Conservation (phyloP, 2,329 filamentous ascomycete genomes). For the Knufia petricola region DNA sequence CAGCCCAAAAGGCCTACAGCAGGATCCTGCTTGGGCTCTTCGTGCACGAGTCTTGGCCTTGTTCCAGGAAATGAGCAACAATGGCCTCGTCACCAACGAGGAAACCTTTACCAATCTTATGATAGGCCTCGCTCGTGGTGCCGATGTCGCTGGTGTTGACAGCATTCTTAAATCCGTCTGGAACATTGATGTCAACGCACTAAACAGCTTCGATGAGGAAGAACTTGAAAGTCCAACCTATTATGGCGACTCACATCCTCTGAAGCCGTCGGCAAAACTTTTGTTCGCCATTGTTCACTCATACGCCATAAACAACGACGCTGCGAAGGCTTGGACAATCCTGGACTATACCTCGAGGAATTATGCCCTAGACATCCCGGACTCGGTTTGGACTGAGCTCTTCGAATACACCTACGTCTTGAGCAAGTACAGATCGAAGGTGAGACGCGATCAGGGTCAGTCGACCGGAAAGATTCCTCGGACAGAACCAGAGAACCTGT, state of each 20-base stretch:
- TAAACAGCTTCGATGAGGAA: constrained; percentile 29
- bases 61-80: constrained; percentile 41
- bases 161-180: constrained; percentile 44
- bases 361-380: constrained; percentile 50
- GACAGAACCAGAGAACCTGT: constrained; percentile 45
- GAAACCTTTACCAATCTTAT: constrained; percentile 46
- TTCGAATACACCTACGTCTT: constrained; percentile 59
- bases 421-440: constrained; percentile 33
- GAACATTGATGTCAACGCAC: constrained; percentile 41
- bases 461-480: constrained; percentile 31
- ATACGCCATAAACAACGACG: constrained; percentile 57
- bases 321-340: constrained; percentile 49
- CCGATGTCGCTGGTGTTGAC: constrained; percentile 39
- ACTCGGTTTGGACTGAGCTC: constrained; percentile 54
- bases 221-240: constrained; percentile 28
- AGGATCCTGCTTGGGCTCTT: constrained; percentile 24
- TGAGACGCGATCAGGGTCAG: constrained; percentile 26
- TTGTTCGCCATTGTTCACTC: constrained; percentile 59
- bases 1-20: constrained; percentile 11
- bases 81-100: constrained; percentile 38
- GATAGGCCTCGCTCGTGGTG: constrained; percentile 44
- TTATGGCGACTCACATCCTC: constrained; percentile 41
- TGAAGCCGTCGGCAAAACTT: constrained; percentile 50
- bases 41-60: constrained; percentile 29
- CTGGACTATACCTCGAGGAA: constrained; percentile 53